phyloP scores from a whole-genome alignment of 306 rosid species.

The Alnus rubra region DNA sequence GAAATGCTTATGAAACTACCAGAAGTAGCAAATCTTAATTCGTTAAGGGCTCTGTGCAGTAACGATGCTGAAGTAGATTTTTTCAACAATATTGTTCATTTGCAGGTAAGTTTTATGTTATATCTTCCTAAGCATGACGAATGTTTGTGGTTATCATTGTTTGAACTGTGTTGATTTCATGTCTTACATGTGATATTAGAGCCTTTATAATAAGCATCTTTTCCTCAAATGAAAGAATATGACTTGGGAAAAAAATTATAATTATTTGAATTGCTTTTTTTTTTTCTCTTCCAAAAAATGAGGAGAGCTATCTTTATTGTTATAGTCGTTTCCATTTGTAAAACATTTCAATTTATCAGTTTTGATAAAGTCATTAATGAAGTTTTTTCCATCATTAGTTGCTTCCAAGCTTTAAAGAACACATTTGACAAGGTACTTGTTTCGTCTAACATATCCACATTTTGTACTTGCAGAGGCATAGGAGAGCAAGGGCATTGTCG shows the following conservation, averaged over 20 bases:
- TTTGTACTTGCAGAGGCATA: conserved; percentile 65
- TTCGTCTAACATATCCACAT: conserved; percentile 4
- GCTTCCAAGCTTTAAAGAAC: not conserved
- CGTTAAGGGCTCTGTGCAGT: conserved; percentile 54
- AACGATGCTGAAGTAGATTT: conserved; percentile 71
- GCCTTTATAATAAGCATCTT: not conserved
- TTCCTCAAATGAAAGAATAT: not conserved
- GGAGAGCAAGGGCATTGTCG: conserved; percentile 78
- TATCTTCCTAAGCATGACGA: not conserved
- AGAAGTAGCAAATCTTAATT: conserved; percentile 55
- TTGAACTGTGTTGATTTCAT: not conserved
- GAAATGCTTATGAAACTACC: conserved; percentile 87
- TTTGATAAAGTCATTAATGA: not conserved
- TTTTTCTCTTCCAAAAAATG: not conserved
- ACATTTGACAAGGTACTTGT: not conserved
- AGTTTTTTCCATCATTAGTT: not conserved
- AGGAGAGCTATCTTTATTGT: conserved; percentile 1
- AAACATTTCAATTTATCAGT: not conserved
- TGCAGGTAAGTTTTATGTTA: conserved; percentile 53
- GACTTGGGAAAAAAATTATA: not conserved
- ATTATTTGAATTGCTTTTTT: not conserved
- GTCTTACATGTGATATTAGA: not conserved
- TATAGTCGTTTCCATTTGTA: not conserved
- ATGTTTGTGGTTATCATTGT: not conserved
- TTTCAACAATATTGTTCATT: conserved; percentile 69